These are phyloP conservation scores for Diaporthe batatas DNA, from an alignment of 2,329 filamentous ascomycete species.

Conservation along the genomic window DNA sequence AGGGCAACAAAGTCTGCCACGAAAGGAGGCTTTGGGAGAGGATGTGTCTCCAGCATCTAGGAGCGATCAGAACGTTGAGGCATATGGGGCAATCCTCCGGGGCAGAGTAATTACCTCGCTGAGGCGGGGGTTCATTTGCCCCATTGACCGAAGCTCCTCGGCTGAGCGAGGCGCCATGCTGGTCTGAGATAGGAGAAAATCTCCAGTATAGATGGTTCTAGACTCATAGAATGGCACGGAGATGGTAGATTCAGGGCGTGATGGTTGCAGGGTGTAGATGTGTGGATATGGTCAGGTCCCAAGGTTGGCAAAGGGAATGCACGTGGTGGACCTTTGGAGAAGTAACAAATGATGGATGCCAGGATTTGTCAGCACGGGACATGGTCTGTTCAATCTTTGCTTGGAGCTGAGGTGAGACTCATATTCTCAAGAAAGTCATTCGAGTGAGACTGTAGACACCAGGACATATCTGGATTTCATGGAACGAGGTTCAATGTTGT, in stretches of 20 bases:
- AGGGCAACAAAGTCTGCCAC: constrained; percentile 44
- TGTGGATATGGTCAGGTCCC: too few relatives aligned
- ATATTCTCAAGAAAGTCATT: too few relatives aligned
- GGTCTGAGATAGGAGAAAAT: background rate
- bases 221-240: background rate
- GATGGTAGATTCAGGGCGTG: background rate
- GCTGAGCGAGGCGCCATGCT: constrained; percentile 24
- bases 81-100: background rate
- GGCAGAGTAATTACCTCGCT: background rate
- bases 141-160: constrained; percentile 32
- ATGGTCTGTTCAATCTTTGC: background rate
- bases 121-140: constrained; percentile 26
- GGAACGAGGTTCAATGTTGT: background rate
- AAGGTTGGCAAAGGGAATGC: too few relatives aligned
- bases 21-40: constrained; percentile 44
- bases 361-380: background rate
- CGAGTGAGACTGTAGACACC: too few relatives aligned
- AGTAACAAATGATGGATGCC: background rate
- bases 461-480: too few relatives aligned
- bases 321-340: background rate
- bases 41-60: constrained; percentile 7
- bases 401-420: too few relatives aligned
- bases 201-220: background rate
- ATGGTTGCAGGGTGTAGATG: background rate
- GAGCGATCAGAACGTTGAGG: background rate